Percentiles rank a stretch among this genome's conserved stretches.
Evolutionary conservation across 2,329 filamentous ascomycete genomes (phyloP).

Genomic region (Cladophialophora exuberans): DNA sequence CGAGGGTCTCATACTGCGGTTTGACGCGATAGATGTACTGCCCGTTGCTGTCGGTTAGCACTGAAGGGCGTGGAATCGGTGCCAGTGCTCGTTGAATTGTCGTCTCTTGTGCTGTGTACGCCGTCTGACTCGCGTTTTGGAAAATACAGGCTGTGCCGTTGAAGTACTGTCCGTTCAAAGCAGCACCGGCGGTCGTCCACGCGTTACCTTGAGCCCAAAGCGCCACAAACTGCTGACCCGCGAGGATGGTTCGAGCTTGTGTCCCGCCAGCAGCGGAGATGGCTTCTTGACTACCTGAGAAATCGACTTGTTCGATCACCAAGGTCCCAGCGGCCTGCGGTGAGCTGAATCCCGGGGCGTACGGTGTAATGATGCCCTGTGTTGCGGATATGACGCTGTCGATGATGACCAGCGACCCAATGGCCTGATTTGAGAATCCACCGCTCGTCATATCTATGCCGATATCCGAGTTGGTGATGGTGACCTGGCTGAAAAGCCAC

Average conservation of each 20-base stretch:
- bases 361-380: slow-evolving; percentile 55
- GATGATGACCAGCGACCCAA: slow-evolving; percentile 61
- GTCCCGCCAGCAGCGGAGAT: slow-evolving; percentile 45
- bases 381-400: slow-evolving; percentile 59
- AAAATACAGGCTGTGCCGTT: slow-evolving; percentile 32
- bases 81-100: slow-evolving; percentile 60
- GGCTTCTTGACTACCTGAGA: slow-evolving; percentile 54
- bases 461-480: slow-evolving; percentile 56
- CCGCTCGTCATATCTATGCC: slow-evolving; percentile 55
- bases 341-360: slow-evolving; percentile 43
- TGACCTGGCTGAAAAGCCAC: slow-evolving; percentile 61
- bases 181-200: slow-evolving; percentile 50
- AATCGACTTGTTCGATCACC: slow-evolving; percentile 58
- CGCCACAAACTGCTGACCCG: slow-evolving; percentile 56
- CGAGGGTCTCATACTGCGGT: slow-evolving; percentile 55
- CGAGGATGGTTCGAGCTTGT: slow-evolving; percentile 41
- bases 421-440: slow-evolving; percentile 46
- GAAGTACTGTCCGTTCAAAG: slow-evolving; percentile 28
- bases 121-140: slow-evolving; percentile 28
- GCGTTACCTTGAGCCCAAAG: slow-evolving; percentile 74
- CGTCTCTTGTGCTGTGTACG: slow-evolving; percentile 35
- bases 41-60: slow-evolving; percentile 53
- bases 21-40: slow-evolving; percentile 57
- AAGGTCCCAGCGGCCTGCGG: slow-evolving; percentile 53
- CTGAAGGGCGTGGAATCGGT: slow-evolving; percentile 47